Evolutionary conservation across 1,284 basidiomycete species (phyloP).

Genomic region (Phylloporus gajari): DNA sequence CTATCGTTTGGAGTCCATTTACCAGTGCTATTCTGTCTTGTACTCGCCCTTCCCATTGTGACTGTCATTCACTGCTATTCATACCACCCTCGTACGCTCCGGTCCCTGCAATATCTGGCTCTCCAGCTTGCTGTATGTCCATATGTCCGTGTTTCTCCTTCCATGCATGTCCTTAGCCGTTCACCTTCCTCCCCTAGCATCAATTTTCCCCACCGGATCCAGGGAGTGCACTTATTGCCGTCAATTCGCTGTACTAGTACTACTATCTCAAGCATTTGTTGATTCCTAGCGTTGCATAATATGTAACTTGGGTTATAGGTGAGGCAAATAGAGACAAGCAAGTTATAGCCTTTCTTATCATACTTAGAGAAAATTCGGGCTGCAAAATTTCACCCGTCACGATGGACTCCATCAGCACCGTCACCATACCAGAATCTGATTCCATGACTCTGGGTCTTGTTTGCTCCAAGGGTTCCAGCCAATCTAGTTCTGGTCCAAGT

Average conservation of each 20-base stretch:
- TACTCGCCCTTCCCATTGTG: constrained; percentile 20
- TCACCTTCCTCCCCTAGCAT: no score
- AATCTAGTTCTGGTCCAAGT: no score
- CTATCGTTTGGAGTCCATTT: constrained; percentile 29
- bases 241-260: constrained; percentile 15
- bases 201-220: constrained; percentile 2
- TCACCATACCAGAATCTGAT: no score
- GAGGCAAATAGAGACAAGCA: no score
- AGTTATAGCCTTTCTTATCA: no score
- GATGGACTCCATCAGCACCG: no score
- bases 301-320: no score
- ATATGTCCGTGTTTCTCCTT: constrained; percentile 17
- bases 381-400: no score
- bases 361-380: no score
- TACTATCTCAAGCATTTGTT: constrained; percentile 19
- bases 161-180: no score
- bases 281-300: constrained; percentile 26
- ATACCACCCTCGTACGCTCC: constrained; percentile 14
- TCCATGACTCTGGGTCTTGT: no score
- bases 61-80: constrained; percentile 26
- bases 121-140: constrained; percentile 12
- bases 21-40: constrained; percentile 34
- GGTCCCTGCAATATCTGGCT: constrained; percentile 33
- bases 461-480: no score
- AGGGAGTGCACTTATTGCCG: neutral